Percentiles rank a stretch among this genome's conserved stretches.
Evolutionary conservation across 148 eudicot species (phyloP).

Genomic region (Amaranthus palmeri): DNA sequence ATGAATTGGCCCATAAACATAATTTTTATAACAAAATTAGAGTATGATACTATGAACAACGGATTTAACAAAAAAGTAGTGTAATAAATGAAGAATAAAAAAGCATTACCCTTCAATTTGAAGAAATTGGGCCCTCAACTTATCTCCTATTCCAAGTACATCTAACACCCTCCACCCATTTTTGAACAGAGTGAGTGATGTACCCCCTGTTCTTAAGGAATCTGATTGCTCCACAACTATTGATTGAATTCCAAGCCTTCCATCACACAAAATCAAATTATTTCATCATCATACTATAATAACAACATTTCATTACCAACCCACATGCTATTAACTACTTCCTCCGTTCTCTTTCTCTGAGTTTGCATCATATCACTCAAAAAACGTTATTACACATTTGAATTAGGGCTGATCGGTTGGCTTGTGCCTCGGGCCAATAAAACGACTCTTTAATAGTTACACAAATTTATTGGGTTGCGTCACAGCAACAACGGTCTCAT

Average conservation of each 20-base stretch:
- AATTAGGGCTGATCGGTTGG: too few relatives aligned
- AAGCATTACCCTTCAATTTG: constrained; percentile 70
- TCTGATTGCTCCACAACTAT: constrained; percentile 80
- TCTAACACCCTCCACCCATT: constrained; percentile 89
- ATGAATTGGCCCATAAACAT: too few relatives aligned
- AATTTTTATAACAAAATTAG: too few relatives aligned
- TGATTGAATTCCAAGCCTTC: constrained; percentile 62
- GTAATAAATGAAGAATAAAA: neutral
- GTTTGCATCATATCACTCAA: neutral
- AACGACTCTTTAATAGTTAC: too few relatives aligned
- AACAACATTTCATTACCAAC: neutral
- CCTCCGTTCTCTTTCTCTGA: too few relatives aligned
- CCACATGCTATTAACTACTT: too few relatives aligned
- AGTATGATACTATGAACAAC: too few relatives aligned
- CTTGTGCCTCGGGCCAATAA: too few relatives aligned
- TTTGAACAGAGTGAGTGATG: constrained; percentile 72
- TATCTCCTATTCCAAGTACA: constrained; percentile 70
- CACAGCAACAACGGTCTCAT: too few relatives aligned
- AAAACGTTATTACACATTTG: too few relatives aligned
- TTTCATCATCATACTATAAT: neutral
- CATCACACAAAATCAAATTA: neutral
- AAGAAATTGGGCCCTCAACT: constrained; percentile 65
- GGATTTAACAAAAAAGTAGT: neutral
- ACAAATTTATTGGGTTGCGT: too few relatives aligned
- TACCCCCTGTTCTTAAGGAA: constrained; percentile 65